Evolutionary conservation across 305 asterid species (phyloP).

Genomic region (Fraxinus dipetala): DNA sequence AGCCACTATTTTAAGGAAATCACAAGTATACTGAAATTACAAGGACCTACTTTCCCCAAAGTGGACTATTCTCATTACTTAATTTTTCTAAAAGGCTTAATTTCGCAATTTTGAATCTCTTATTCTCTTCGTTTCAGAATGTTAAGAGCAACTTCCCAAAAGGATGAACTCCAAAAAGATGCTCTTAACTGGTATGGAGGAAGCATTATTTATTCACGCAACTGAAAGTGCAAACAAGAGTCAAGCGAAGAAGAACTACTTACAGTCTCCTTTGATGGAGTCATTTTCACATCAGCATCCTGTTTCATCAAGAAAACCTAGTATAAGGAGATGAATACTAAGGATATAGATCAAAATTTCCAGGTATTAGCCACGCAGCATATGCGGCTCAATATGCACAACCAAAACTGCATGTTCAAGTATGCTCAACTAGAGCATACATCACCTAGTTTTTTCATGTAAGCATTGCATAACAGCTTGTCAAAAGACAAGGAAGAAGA

Average conservation of each 20-base stretch:
- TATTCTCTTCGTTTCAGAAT: not conserved
- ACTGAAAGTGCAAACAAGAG: not conserved
- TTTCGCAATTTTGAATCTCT: not conserved
- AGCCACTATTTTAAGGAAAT: not conserved
- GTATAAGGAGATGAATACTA: not conserved
- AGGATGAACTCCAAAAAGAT: not conserved
- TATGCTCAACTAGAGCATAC: not conserved
- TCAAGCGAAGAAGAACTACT: slow-evolving; percentile 20
- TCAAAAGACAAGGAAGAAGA: not conserved
- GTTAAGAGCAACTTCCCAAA: not conserved
- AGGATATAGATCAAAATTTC: not conserved
- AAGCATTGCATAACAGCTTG: not conserved
- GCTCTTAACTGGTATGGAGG: not conserved
- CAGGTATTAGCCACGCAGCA: not conserved
- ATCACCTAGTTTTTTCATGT: not conserved
- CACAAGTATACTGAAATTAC: not conserved
- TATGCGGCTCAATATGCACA: not conserved
- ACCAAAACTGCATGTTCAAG: not conserved
- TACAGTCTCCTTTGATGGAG: slow-evolving; percentile 27
- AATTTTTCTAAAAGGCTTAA: not conserved
- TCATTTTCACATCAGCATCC: slow-evolving; percentile 46
- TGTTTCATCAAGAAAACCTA: slow-evolving; percentile 9
- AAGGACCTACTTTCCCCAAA: not conserved
- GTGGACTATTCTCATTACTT: not conserved
- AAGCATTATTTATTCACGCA: not conserved